Conservation (phyloP, 2,329 filamentous ascomycete genomes). For the Chrysoporthe cubensis region DNA sequence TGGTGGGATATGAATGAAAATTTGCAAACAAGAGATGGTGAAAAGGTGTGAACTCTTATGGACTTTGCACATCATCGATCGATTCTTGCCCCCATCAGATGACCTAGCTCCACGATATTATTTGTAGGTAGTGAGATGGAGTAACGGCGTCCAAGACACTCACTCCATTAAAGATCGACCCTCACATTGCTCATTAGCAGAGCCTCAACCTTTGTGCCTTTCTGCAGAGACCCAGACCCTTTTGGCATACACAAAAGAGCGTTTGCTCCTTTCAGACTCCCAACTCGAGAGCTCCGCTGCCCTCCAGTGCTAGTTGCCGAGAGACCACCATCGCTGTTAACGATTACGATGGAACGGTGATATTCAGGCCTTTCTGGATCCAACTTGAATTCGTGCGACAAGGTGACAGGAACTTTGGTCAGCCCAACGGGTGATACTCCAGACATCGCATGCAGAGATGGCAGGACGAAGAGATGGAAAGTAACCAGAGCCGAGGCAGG, state of each 20-base stretch:
- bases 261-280: constrained; percentile 88
- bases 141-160: not conserved
- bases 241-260: constrained; percentile 77
- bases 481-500: constrained; percentile 92
- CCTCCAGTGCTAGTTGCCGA: constrained; percentile 82
- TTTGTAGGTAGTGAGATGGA: not conserved
- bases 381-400: constrained; percentile 73
- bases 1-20: not conserved
- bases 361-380: constrained; percentile 85
- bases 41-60: not conserved
- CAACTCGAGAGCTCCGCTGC: constrained; percentile 87
- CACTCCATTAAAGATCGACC: constrained; percentile 28
- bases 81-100: not conserved
- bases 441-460: constrained; percentile 76
- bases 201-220: constrained; percentile 75
- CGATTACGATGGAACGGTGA: constrained; percentile 78
- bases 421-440: constrained; percentile 72
- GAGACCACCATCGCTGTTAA: constrained; percentile 68
- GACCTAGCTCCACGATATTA: not conserved
- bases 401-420: constrained; percentile 69
- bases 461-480: constrained; percentile 91
- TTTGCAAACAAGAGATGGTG: not conserved
- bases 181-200: constrained; percentile 70
- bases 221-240: constrained; percentile 64
- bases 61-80: not conserved